These are phyloP conservation scores for Geranium rotundifolium DNA, from an alignment of 345 rosid species.

Conservation along the genomic window DNA sequence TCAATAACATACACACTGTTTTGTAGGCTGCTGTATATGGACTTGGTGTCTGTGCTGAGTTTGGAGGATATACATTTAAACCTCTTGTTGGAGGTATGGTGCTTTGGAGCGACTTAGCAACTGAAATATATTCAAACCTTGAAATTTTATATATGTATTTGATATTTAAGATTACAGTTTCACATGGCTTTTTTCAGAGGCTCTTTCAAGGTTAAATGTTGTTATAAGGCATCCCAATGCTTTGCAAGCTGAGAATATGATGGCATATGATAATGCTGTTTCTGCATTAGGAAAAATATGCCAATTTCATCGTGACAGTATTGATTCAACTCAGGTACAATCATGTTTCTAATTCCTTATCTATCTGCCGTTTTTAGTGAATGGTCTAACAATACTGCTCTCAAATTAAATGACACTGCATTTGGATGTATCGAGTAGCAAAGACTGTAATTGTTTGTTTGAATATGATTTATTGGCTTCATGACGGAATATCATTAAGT, in stretches of 20 bases:
- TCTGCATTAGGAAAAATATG: conserved; percentile 97
- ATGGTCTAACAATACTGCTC: neutral
- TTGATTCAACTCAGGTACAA: conserved; percentile 82
- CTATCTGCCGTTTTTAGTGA: neutral
- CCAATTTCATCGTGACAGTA: conserved; percentile 74
- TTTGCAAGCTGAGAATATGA: conserved; percentile 65
- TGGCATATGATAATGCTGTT: conserved; percentile 99
- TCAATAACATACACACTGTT: conserved; percentile 10
- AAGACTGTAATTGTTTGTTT: no score
- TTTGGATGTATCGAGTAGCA: neutral
- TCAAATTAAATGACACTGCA: neutral
- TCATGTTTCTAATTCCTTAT: neutral
- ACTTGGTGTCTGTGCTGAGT: conserved; percentile 99
- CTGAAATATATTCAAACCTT: neutral
- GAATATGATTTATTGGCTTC: no score
- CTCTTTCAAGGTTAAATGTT: conserved; percentile 83
- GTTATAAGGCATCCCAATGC: conserved; percentile 79
- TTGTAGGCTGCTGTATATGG: conserved; percentile 98
- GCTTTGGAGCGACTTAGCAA: neutral
- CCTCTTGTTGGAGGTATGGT: conserved; percentile 86
- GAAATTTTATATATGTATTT: neutral
- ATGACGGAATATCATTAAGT: no score
- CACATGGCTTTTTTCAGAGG: conserved; percentile 49
- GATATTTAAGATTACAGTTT: conserved; percentile 12
- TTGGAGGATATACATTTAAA: conserved; percentile 78